Percentiles rank a stretch among this genome's conserved stretches.
These are phyloP conservation scores for Gypsophila paniculata DNA, from an alignment of 179 eudicot species.

Conservation along the genomic window DNA sequence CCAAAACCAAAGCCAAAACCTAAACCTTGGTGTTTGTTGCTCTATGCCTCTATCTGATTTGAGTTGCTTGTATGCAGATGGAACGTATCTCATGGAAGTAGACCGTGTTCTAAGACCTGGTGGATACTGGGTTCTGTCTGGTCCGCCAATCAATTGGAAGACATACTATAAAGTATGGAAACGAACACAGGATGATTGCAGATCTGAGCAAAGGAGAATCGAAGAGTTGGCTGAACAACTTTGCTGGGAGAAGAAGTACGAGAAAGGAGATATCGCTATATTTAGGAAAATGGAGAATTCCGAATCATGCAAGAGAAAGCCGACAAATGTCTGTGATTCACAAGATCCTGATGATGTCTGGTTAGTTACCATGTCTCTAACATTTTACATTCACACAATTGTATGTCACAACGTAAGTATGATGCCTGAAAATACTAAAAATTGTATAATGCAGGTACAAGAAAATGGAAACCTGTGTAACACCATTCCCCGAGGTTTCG, in stretches of 20 bases:
- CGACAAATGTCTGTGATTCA: constrained; percentile 31
- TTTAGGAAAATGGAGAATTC: constrained; percentile 41
- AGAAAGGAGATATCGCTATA: constrained; percentile 52
- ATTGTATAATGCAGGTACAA: constrained; percentile 35
- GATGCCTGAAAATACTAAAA: background rate
- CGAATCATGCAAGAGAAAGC: constrained; percentile 37
- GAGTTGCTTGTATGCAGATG: constrained; percentile 32
- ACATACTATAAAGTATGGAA: constrained; percentile 48
- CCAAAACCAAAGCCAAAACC: background rate
- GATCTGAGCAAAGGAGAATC: constrained; percentile 41
- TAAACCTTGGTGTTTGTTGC: background rate
- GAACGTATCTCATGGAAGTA: constrained; percentile 53
- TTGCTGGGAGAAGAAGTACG: constrained; percentile 59
- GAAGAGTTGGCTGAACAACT: constrained; percentile 45
- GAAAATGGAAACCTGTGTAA: constrained; percentile 40
- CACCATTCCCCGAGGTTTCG: constrained; percentile 42
- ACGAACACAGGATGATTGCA: constrained; percentile 40
- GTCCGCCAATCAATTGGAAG: constrained; percentile 59
- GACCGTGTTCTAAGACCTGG: constrained; percentile 59
- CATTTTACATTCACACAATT: background rate
- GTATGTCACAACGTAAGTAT: background rate
- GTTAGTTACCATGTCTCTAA: constrained; percentile 25
- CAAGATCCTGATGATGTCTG: constrained; percentile 44
- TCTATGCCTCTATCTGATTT: constrained; percentile 8
- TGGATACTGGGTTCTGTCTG: constrained; percentile 58